Evolutionary conservation across 2,329 filamentous ascomycete genomes (phyloP).

Genomic region (Nigrospora sphaerica): DNA sequence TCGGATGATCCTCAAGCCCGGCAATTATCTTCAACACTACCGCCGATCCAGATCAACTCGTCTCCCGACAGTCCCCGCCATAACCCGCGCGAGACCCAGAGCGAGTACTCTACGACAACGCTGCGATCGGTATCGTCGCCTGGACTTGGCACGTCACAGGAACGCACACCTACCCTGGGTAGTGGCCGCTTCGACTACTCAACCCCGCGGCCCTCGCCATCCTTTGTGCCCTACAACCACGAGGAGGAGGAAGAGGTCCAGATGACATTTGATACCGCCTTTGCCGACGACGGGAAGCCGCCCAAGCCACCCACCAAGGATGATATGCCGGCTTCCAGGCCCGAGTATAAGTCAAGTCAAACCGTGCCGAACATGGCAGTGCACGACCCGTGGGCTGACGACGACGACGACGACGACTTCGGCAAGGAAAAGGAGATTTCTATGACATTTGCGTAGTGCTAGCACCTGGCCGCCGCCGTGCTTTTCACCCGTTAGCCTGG

Average conservation of each 20-base stretch:
- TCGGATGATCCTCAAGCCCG: slow-evolving; percentile 51
- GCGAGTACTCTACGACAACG: slow-evolving; percentile 29
- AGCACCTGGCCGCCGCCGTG: no score
- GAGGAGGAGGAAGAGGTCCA: slow-evolving; percentile 45
- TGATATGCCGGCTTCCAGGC: slow-evolving; percentile 19
- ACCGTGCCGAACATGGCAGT: slow-evolving; percentile 44
- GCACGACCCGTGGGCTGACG: slow-evolving; percentile 61
- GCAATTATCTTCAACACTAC: slow-evolving; percentile 81
- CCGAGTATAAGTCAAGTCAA: slow-evolving; percentile 35
- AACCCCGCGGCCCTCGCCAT: slow-evolving; percentile 4
- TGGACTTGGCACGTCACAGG: slow-evolving; percentile 13
- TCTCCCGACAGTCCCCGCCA: slow-evolving; percentile 24
- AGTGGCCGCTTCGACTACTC: slow-evolving; percentile 6
- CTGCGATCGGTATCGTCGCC: slow-evolving; percentile 14
- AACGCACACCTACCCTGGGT: slow-evolving; percentile 21
- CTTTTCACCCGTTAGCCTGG: no score
- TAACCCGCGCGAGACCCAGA: slow-evolving; percentile 37
- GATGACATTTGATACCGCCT: slow-evolving; percentile 68
- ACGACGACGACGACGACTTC: slow-evolving; percentile 58
- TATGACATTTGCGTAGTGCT: slow-evolving; percentile 67
- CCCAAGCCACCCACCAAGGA: slow-evolving; percentile 22
- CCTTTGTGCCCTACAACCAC: not conserved
- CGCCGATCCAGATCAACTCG: slow-evolving; percentile 74
- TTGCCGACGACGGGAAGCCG: slow-evolving; percentile 29
- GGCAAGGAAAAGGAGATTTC: slow-evolving; percentile 68